Evolutionary conservation across 164 flowering plant genomes (phyloP).

Genomic region (Vitis labrusca): DNA sequence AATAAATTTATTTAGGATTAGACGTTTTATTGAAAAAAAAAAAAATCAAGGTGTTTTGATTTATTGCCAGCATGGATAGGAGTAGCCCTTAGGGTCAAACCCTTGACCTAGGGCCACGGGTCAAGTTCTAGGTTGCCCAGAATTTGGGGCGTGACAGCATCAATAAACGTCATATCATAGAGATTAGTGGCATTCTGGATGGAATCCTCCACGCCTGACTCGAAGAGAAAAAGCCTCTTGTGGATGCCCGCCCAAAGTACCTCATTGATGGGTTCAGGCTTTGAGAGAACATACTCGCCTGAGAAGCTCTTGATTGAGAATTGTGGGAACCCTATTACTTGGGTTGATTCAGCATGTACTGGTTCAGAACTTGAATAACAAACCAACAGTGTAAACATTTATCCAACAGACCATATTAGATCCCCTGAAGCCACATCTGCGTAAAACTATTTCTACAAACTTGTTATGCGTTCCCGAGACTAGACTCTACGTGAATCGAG

Average conservation of each 20-base stretch:
- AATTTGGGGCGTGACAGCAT: conserved; percentile 11
- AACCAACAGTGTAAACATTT: conserved; percentile 52
- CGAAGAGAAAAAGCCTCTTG: conserved; percentile 68
- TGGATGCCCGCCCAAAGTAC: conserved; percentile 75
- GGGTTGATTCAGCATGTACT: conserved; percentile 56
- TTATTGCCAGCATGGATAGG: too few species aligned
- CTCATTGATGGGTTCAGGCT: conserved; percentile 39
- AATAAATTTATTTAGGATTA: too few species aligned
- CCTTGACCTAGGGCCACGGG: too few species aligned
- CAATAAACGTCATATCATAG: conserved; percentile 83
- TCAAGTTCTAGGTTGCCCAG: too few species aligned
- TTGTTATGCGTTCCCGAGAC: too few species aligned
- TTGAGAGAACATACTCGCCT: conserved; percentile 33
- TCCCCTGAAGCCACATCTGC: too few species aligned
- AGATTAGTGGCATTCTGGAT: conserved; percentile 34
- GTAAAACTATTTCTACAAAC: too few species aligned
- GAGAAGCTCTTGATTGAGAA: conserved; percentile 48
- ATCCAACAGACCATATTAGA: conserved; percentile 53
- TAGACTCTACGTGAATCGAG: too few species aligned
- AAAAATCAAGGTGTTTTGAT: too few species aligned
- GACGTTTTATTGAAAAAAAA: too few species aligned
- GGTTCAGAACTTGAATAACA: conserved; percentile 55
- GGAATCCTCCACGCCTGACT: conserved; percentile 80
- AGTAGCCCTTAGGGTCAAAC: too few species aligned
- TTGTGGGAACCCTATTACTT: conserved; percentile 59